These are phyloP conservation scores for Pyricularia sp. DNA, from an alignment of 2,329 filamentous ascomycete genomes.

Conservation along the genomic window DNA sequence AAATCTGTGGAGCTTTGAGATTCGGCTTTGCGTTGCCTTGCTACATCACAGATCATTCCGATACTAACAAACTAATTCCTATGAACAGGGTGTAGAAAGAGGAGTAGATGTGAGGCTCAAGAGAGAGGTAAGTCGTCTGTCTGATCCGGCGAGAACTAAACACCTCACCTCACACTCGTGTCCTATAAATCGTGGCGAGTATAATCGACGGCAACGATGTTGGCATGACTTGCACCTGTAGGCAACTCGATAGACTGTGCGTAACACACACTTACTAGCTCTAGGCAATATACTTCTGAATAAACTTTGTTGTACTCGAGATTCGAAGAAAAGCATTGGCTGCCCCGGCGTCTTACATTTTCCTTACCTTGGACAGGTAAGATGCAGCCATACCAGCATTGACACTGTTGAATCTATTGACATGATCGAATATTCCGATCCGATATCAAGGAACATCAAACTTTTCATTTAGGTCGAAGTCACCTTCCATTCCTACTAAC, in stretches of 20 bases:
- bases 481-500: background rate
- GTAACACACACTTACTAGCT: too few relatives aligned
- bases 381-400: background rate
- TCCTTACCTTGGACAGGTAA: too few relatives aligned
- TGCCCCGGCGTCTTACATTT: too few relatives aligned
- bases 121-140: background rate
- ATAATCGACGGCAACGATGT: too few relatives aligned
- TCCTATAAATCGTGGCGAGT: too few relatives aligned
- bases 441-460: background rate
- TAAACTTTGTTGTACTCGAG: too few relatives aligned
- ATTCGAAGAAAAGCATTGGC: too few relatives aligned
- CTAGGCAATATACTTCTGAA: too few relatives aligned
- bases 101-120: background rate
- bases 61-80: background rate
- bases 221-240: too few relatives aligned
- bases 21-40: background rate
- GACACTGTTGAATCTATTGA: background rate
- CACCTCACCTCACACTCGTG: too few relatives aligned
- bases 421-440: background rate
- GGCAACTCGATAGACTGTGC: too few relatives aligned
- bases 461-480: background rate
- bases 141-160: background rate
- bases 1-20: slow-evolving; percentile 2
- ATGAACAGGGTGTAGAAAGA: background rate
- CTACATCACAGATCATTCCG: background rate